These are phyloP conservation scores for Crithidia brevicula DNA, from an alignment of 208 protist species.

Conservation along the genomic window DNA sequence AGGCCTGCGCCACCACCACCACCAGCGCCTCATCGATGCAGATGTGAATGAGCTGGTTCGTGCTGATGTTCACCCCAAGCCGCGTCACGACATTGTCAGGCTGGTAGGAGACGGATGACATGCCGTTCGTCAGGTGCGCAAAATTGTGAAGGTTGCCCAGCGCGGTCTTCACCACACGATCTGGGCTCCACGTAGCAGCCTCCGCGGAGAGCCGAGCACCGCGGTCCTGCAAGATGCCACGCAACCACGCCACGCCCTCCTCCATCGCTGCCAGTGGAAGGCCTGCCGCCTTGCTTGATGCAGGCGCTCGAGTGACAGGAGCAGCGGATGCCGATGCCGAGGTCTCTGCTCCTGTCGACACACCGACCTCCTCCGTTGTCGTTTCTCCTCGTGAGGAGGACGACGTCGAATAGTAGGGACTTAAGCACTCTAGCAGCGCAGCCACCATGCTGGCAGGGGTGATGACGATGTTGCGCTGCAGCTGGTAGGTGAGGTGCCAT, in stretches of 20 bases:
- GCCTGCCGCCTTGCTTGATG: neutral
- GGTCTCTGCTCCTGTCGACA: neutral
- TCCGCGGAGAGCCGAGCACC: conserved; percentile 52
- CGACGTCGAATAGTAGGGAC: conserved; percentile 13
- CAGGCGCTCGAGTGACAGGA: neutral
- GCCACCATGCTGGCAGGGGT: conserved; percentile 82
- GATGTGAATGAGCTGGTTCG: conserved; percentile 90
- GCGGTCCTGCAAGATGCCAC: conserved; percentile 39
- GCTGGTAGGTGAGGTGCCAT: conserved; percentile 64
- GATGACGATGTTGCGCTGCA: conserved; percentile 78
- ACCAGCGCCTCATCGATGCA: conserved; percentile 85
- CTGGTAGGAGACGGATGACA: conserved; percentile 33
- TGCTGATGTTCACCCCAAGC: conserved; percentile 71
- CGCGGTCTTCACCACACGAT: conserved; percentile 34
- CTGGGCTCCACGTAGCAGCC: conserved; percentile 29
- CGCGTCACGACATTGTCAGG: conserved; percentile 40
- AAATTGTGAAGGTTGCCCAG: conserved; percentile 51
- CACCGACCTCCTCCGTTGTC: neutral
- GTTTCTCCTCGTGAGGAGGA: neutral
- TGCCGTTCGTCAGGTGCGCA: conserved; percentile 32
- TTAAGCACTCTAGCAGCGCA: conserved; percentile 60
- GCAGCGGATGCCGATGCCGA: neutral
- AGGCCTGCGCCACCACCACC: conserved; percentile 54
- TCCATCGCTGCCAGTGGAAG: conserved; percentile 28
- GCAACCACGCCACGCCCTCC: conserved; percentile 62